Evolutionary conservation across 2,329 filamentous ascomycete genomes (phyloP).

Genomic region (Curvularia sp.): DNA sequence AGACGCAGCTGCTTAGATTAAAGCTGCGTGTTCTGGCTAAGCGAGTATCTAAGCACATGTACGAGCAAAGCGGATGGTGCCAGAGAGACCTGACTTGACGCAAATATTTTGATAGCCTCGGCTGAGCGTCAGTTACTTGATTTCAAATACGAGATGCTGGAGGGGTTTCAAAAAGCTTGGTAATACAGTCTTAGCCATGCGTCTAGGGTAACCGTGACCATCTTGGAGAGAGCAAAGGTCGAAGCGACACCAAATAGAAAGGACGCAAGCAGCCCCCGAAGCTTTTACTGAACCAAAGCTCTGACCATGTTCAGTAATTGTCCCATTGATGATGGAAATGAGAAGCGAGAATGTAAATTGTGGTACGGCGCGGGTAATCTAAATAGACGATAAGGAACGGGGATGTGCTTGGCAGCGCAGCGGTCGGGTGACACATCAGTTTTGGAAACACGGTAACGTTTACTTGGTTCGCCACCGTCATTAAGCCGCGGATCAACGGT

Average conservation of each 20-base stretch:
- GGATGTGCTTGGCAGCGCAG: constrained; percentile 9
- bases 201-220: background rate
- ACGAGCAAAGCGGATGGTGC: background rate
- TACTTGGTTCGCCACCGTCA: constrained; percentile 6
- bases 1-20: constrained; percentile 1
- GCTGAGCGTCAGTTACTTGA: background rate
- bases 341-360: constrained; percentile 23
- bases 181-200: background rate
- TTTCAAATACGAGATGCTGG: background rate
- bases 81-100: background rate
- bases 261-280: background rate
- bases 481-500: background rate
- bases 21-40: constrained; percentile 5
- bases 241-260: background rate
- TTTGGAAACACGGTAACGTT: constrained; percentile 1
- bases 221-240: background rate
- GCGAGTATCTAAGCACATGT: background rate
- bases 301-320: background rate
- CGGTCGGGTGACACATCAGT: constrained; percentile 16
- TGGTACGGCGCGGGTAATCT: constrained; percentile 21
- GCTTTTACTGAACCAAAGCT: background rate
- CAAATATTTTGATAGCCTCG: background rate
- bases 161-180: too few species aligned
- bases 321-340: constrained; percentile 3
- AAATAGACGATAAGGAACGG: constrained; percentile 22